Base-by-base conservation (phyloP, 2,329 filamentous ascomycete genomes). In the Tolypocladium ovalisporum region DNA sequence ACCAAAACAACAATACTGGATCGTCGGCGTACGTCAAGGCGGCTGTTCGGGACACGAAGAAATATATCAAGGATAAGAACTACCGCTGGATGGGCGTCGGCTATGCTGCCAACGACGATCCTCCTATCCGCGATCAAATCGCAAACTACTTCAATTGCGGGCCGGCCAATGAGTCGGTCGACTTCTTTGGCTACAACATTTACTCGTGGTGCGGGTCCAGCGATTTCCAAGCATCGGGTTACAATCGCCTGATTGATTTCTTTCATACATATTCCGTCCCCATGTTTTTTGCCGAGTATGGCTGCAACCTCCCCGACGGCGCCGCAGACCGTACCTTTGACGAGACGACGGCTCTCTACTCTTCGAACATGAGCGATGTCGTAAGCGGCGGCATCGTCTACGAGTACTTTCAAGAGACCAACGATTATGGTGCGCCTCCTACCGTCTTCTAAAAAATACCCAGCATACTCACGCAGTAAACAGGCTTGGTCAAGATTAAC, bases 131-230 rank as follows among this genome's bases (percentile, higher is more conserved):
- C 72, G 80, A 80, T 62, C 79, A 90, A 67, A 84, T 97, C 68
- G 89, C 90, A 64, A 78, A 90, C 70, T 99, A 96, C 82, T 96
- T 99, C 78, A 92, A 96, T 81, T 99, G 94, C 71, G 89, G 92
- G 60, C 56, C 66, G 3, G 72, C 83, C 59, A 69, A 78, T 36
- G 76, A 78, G 12, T 68, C 88, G 59, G 96, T 97, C 63, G 94
- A 99, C 75, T 97, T 95, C 80, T 99, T 92, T 89, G 94, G 94
- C 59, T 97, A 97, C 87, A 99, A 99, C 81, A 96, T 97, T 77
- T 99, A 99, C 83, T 96, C 92, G 56, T 99, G 94, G 94, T 99
- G 94, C 72, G 94, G 93, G 64, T 73, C 91, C 65, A 96, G 89
- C 68, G 84, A 79, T 66, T 94, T 88, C 76, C 69, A 79, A 37